These are phyloP conservation scores for Neurospora intermedia DNA, from an alignment of 495 filamentous ascomycete genomes.

Conservation along the genomic window DNA sequence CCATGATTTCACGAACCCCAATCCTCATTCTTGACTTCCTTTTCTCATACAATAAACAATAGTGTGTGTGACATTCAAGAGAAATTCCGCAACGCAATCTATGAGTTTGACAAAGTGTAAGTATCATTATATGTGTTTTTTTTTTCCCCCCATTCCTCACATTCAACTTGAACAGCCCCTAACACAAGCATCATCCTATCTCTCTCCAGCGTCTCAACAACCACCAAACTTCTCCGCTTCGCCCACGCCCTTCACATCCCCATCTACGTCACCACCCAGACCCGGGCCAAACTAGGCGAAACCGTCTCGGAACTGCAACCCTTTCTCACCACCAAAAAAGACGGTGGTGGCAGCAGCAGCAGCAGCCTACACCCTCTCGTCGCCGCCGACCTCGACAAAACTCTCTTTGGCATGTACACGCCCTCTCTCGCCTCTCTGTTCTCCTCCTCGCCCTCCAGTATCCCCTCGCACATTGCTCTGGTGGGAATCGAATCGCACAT, in stretches of 20 bases:
- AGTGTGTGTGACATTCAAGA: slow-evolving; percentile 97
- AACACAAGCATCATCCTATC: too few relatives aligned
- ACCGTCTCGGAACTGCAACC: slow-evolving; percentile 58
- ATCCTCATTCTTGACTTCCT: background rate
- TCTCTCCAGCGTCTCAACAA: slow-evolving; percentile 31
- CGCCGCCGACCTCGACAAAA: slow-evolving; percentile 65
- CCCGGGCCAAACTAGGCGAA: slow-evolving; percentile 58
- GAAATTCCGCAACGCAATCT: slow-evolving; percentile 73
- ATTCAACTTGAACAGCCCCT: too few relatives aligned
- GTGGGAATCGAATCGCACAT: slow-evolving; percentile 92
- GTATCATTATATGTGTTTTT: background rate
- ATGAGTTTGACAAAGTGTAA: slow-evolving; percentile 73
- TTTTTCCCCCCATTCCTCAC: too few relatives aligned
- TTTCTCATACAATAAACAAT: background rate
- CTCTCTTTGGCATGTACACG: slow-evolving; percentile 74
- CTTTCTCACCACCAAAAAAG: slow-evolving; percentile 6
- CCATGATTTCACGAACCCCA: too few relatives aligned
- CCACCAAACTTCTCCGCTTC: slow-evolving; percentile 43
- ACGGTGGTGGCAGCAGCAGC: background rate
- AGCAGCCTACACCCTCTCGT: slow-evolving; percentile 11
- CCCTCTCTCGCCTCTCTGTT: slow-evolving; percentile 39
- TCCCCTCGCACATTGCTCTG: slow-evolving; percentile 40
- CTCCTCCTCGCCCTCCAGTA: slow-evolving; percentile 9
- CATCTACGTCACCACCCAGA: slow-evolving; percentile 77
- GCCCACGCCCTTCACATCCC: slow-evolving; percentile 60